phyloP scores from a whole-genome alignment of 1,284 basidiomycete genomes.

The Ustilago crameri region DNA sequence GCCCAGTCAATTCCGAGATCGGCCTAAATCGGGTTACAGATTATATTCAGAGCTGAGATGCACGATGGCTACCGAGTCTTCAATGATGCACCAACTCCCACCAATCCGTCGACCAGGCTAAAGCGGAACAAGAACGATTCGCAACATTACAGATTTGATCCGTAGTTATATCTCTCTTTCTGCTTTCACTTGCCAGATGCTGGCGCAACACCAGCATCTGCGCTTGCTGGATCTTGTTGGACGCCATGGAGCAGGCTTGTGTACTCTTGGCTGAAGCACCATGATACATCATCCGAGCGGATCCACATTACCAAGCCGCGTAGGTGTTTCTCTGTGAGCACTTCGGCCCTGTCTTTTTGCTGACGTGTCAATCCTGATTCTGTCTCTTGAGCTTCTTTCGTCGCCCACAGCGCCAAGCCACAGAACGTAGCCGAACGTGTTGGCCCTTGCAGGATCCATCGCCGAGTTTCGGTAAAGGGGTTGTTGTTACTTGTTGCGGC shows the following conservation, averaged over 20 bases:
- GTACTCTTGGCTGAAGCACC: conserved; percentile 36
- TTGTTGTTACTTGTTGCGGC: conserved; percentile 1
- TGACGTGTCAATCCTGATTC: not conserved
- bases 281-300: conserved; percentile 17
- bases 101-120: too few relatives aligned
- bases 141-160: too few relatives aligned
- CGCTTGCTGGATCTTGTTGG: conserved; percentile 3
- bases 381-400: not conserved
- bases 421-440: conserved; percentile 28
- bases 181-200: not conserved
- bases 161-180: too few relatives aligned
- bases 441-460: conserved; percentile 35
- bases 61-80: not conserved
- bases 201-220: not conserved
- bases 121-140: too few relatives aligned
- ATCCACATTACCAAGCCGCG: conserved; percentile 20
- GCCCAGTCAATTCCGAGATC: conserved; percentile 17
- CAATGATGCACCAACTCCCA: too few relatives aligned
- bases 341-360: not conserved
- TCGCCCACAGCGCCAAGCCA: conserved; percentile 16
- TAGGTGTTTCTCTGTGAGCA: conserved; percentile 10
- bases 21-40: conserved; percentile 12
- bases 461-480: conserved; percentile 21
- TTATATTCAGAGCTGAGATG: not conserved
- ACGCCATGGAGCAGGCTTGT: conserved; percentile 24